A percentile compares a stretch with the other conserved stretches of the same genome.
Conservation (phyloP, 305 asterid species). For the Solanum hybrid region DNA sequence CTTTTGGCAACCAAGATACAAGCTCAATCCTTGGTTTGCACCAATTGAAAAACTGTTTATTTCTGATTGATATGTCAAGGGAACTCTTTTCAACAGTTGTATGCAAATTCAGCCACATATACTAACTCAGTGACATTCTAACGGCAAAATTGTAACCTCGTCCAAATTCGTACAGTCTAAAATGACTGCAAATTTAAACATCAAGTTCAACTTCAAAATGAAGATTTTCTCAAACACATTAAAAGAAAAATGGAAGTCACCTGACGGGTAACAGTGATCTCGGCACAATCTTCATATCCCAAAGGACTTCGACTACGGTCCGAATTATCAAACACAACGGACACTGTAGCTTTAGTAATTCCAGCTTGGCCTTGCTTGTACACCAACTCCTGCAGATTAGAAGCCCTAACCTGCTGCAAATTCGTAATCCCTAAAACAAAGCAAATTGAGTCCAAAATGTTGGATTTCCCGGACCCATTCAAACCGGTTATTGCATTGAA, state of each 20-base stretch:
- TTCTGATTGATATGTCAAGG: neutral
- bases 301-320: constrained; percentile 78
- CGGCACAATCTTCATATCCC: constrained; percentile 85
- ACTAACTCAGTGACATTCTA: neutral
- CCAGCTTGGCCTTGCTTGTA: constrained; percentile 99
- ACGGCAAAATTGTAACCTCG: neutral
- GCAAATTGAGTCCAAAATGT: constrained; percentile 94
- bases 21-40: neutral
- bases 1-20: neutral
- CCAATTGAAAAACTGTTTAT: neutral
- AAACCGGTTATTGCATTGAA: constrained; percentile 95
- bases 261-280: constrained; percentile 96
- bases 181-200: neutral
- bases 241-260: constrained; percentile 16
- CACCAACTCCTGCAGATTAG: constrained; percentile 95
- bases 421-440: constrained; percentile 91
- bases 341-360: constrained; percentile 91
- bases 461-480: constrained; percentile 94
- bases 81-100: neutral
- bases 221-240: neutral
- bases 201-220: neutral
- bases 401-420: constrained; percentile 97
- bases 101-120: neutral
- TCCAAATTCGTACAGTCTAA: neutral
- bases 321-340: constrained; percentile 79